phyloP scores from a whole-genome alignment of 768 basidiomycete genomes.

The Leccinum rimulosum region DNA sequence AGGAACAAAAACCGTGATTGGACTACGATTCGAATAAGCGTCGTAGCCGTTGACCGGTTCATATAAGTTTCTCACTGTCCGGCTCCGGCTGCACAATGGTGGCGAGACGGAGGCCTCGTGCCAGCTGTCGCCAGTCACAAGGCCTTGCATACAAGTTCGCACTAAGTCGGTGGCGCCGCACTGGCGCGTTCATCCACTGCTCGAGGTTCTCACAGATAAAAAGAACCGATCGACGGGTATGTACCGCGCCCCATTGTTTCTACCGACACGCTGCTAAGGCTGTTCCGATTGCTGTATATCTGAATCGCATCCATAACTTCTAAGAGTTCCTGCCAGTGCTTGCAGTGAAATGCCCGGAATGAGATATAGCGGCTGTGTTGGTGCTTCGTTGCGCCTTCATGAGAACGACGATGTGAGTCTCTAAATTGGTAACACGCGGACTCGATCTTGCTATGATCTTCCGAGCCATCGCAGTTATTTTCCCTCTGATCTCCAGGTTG shows the following conservation, averaged over 20 bases:
- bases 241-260: not conserved
- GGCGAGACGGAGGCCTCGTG: not conserved
- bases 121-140: not conserved
- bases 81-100: constrained; percentile 13
- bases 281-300: constrained; percentile 3
- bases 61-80: constrained; percentile 8
- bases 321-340: not conserved
- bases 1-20: not conserved
- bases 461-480: not conserved
- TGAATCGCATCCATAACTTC: not conserved
- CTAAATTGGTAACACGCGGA: not conserved
- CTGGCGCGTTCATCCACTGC: not conserved
- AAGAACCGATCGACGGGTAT: not conserved
- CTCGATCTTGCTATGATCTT: not conserved
- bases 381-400: not conserved
- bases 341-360: not conserved
- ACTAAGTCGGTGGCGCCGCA: not conserved
- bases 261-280: not conserved
- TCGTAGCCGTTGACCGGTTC: not conserved
- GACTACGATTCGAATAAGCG: not conserved
- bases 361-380: not conserved
- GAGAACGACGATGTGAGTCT: not conserved
- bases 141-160: not conserved
- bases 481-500: not conserved
- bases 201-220: constrained; percentile 5